Conservation (phyloP, 1,284 basidiomycete genomes). For the Chiua sp. region DNA sequence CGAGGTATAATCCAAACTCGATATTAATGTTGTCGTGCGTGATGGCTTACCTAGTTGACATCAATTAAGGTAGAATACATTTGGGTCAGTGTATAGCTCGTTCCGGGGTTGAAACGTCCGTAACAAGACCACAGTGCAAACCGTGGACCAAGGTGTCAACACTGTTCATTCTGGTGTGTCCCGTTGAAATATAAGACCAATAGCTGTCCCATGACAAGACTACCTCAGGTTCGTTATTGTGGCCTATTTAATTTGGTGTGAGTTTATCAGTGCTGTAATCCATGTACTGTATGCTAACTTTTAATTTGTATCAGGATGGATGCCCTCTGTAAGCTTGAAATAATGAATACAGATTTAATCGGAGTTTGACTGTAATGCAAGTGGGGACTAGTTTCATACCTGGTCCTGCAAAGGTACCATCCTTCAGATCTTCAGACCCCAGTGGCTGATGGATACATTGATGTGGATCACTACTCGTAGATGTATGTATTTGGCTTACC, state of each 20-base stretch:
- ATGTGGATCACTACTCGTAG: background rate
- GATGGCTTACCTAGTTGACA: background rate
- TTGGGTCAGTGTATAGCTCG: background rate
- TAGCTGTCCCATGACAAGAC: no score
- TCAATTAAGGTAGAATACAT: background rate
- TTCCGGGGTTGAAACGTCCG: no score
- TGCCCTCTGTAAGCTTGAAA: background rate
- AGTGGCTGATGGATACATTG: background rate
- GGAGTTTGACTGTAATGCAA: background rate
- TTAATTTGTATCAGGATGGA: background rate
- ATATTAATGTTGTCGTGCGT: background rate
- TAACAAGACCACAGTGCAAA: background rate
- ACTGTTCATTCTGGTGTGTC: background rate
- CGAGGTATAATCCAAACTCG: background rate
- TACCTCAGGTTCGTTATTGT: background rate
- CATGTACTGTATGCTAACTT: background rate
- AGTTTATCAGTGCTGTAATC: background rate
- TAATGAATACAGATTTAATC: no score
- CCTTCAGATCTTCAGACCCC: background rate
- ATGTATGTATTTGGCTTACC: background rate
- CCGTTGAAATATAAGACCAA: no score
- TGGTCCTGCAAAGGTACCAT: background rate
- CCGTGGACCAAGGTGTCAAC: background rate
- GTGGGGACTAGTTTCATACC: background rate
- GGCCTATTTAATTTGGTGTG: background rate